phyloP scores from a whole-genome alignment of 192 early-diverging fungal species.

The Mortierella antarctica region DNA sequence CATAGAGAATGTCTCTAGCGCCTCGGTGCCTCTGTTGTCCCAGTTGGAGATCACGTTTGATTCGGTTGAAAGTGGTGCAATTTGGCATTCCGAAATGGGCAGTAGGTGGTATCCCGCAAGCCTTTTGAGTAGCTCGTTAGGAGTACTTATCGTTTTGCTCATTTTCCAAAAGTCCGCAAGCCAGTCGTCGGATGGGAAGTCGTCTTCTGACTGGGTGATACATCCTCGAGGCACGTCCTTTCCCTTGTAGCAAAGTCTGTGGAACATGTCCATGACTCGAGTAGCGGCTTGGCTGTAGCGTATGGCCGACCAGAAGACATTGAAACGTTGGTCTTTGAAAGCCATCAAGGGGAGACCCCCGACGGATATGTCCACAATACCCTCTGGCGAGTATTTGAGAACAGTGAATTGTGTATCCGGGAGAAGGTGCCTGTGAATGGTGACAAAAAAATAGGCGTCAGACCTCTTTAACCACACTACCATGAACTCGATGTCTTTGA shows the following conservation, averaged over 20 bases:
- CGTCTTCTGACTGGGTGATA: not conserved
- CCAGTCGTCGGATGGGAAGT: constrained; percentile 22
- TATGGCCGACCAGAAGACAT: constrained; percentile 2
- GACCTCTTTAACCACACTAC: not conserved
- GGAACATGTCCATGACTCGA: not conserved
- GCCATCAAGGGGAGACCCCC: not conserved
- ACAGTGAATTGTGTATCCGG: not conserved
- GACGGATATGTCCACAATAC: constrained; percentile 7
- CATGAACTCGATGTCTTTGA: not conserved
- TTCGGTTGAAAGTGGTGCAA: constrained; percentile 11
- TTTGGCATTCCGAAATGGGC: not conserved
- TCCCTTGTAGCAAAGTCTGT: not conserved
- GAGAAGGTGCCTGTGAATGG: constrained; percentile 5
- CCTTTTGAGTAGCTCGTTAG: not conserved
- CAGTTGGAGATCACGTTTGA: not conserved
- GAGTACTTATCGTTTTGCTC: no score
- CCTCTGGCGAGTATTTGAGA: constrained; percentile 6
- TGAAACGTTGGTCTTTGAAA: not conserved
- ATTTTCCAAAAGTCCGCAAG: constrained; percentile 20
- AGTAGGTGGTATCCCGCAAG: constrained; percentile 5
- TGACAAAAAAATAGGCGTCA: not conserved
- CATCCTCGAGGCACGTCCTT: not conserved
- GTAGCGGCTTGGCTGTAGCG: not conserved
- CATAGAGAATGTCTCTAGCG: no score
- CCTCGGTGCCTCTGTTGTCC: no score